phyloP scores from a whole-genome alignment of 2,329 filamentous ascomycete species.

The Podosphaera aphanis region DNA sequence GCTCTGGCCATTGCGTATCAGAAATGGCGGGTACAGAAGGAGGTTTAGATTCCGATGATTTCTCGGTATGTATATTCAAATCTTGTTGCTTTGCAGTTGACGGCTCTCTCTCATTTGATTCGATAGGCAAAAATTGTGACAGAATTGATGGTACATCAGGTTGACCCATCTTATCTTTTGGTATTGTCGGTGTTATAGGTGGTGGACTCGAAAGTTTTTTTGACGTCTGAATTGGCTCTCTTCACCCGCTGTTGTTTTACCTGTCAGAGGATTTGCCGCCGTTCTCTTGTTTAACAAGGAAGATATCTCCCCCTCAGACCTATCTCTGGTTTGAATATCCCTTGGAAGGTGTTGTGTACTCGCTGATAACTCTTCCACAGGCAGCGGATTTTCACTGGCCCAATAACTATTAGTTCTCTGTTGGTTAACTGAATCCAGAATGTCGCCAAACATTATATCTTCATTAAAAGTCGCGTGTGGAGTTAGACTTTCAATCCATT shows the following conservation, averaged over 20 bases:
- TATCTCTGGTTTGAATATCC: not conserved
- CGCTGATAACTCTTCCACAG: not conserved
- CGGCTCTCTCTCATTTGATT: not conserved
- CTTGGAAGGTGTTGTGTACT: not conserved
- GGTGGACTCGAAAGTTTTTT: not conserved
- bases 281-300: not conserved
- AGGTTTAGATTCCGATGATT: not conserved
- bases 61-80: not conserved
- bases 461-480: not conserved
- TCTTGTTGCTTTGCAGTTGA: not conserved
- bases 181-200: not conserved
- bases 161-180: not conserved
- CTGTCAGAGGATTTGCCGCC: not conserved
- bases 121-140: not conserved
- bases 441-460: not conserved
- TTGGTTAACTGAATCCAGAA: not conserved
- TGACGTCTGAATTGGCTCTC: not conserved
- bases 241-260: not conserved
- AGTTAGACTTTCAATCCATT: not conserved
- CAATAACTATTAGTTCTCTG: not conserved
- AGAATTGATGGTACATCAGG: not conserved
- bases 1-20: not conserved
- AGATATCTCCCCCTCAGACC: not conserved
- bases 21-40: not conserved
- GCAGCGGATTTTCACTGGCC: not conserved